Evolutionary conservation across 139 green algal species (phyloP), one percentile per base, ranked within the genome.

Genomic region (Chlorella vulgaris): DNA sequence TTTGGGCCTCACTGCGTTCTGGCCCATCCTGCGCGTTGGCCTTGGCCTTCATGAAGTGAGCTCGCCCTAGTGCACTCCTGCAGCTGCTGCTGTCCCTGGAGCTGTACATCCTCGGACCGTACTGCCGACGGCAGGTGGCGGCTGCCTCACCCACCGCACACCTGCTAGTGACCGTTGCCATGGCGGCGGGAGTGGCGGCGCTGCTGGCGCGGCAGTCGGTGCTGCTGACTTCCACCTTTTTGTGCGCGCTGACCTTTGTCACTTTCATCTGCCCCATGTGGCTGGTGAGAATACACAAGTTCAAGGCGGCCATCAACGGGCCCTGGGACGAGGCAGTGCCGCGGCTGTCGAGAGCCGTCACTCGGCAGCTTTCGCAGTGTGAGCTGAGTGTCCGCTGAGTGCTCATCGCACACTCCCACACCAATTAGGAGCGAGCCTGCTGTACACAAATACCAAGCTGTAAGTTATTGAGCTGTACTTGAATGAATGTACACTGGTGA

Each of bases 261-360:
- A 84, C 53, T 1, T 86, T 95, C 28, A 19, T 94, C 26, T 97
- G 91, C 71, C 94, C 94, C 7, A 81, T 88, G 74, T 96, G 89
- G 87, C 86, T 98, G 61, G 92, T 98, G 38, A 83, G 88, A 36
- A 93, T 96, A 19, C 89, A 97, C 47, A 96, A 96, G 82, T 97
- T 94, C 88, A 98, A 98, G 81, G 89, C 92, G 1, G 80, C 95
- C 61, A 98, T 98, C 80, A 97, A 93, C 60, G 93, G 93, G 1
- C 93, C 93, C 1, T 97, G 93, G 93, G 93, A 97, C 68, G 91
- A 96, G 71, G 93, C 93, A 22, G 90, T 92, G 66, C 93, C 93
- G 6, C 63, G 80, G 2, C 82, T 86, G 51, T 68, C 67, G 13
- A 6, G 28, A 2, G 53, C 38, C 22, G 39, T 84, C 6, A 74